Conservation (phyloP, 148 eudicot species). For the Silene uniflora region DNA sequence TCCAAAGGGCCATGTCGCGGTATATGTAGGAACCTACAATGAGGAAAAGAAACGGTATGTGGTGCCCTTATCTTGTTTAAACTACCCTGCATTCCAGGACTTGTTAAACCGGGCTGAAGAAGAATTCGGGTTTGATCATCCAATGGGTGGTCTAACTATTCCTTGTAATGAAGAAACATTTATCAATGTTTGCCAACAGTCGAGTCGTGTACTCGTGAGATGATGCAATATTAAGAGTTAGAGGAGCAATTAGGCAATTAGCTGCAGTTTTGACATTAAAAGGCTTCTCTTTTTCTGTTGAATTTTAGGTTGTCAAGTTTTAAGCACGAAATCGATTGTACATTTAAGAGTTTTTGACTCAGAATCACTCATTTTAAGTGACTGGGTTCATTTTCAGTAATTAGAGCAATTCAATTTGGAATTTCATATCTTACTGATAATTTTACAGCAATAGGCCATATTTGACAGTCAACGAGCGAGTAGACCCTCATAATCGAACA, state of each 20-base stretch:
- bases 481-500: not conserved
- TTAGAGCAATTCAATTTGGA: conserved; percentile 3
- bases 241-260: not conserved
- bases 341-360: conserved; percentile 12
- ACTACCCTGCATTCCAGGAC: conserved; percentile 46
- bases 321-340: conserved; percentile 7
- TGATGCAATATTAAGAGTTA: not conserved
- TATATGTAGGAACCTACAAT: conserved; percentile 45
- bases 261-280: conserved; percentile 5
- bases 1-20: conserved; percentile 53
- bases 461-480: not conserved
- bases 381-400: conserved; percentile 13
- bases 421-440: not conserved
- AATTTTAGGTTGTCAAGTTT: not conserved
- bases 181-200: conserved; percentile 14
- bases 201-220: conserved; percentile 13
- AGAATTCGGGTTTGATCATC: conserved; percentile 64
- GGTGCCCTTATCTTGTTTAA: conserved; percentile 52
- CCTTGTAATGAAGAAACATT: conserved; percentile 43
- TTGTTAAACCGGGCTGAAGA: conserved; percentile 47
- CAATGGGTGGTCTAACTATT: conserved; percentile 59
- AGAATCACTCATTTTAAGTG: conserved; percentile 17
- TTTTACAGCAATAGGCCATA: not conserved
- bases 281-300: not conserved
- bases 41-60: conserved; percentile 43